phyloP scores from a whole-genome alignment of 1,284 basidiomycete species.

The Bjerkandera adusta region DNA sequence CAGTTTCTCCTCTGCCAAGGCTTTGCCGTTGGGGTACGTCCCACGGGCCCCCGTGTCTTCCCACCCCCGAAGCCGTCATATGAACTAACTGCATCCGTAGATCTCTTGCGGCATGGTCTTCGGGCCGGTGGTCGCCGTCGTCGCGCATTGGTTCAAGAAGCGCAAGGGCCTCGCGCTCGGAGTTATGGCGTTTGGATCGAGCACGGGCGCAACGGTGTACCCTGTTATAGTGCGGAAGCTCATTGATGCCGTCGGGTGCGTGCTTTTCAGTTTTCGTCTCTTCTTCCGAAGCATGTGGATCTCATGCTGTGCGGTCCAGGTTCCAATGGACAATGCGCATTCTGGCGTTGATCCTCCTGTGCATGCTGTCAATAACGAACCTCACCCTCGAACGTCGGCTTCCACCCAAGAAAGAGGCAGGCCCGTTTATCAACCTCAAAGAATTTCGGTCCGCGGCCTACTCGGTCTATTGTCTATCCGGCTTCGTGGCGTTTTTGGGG shows the following conservation, averaged over 20 bases:
- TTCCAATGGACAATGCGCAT: slow-evolving; percentile 64
- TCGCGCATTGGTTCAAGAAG: slow-evolving; percentile 50
- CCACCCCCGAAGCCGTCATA: slow-evolving; percentile 18
- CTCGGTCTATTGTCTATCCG: slow-evolving; percentile 41
- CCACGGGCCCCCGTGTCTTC: not conserved
- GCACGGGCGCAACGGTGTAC: slow-evolving; percentile 42
- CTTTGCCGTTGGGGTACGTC: slow-evolving; percentile 39
- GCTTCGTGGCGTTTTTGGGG: slow-evolving; percentile 51
- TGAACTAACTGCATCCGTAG: slow-evolving; percentile 14
- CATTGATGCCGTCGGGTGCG: slow-evolving; percentile 35
- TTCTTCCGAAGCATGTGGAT: no score
- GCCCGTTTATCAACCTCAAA: slow-evolving; percentile 47
- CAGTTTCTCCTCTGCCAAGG: slow-evolving; percentile 53
- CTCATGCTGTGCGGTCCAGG: slow-evolving; percentile 26
- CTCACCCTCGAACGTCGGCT: slow-evolving; percentile 47
- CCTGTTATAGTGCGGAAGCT: slow-evolving; percentile 42
- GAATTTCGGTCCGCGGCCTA: slow-evolving; percentile 48
- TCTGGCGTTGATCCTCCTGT: slow-evolving; percentile 50
- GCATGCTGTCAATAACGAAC: slow-evolving; percentile 42
- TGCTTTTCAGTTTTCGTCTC: not conserved
- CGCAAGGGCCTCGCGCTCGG: slow-evolving; percentile 41
- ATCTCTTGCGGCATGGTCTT: slow-evolving; percentile 40
- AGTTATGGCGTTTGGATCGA: slow-evolving; percentile 39
- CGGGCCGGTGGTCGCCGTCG: slow-evolving; percentile 38
- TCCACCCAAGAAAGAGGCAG: slow-evolving; percentile 44